Conservation (phyloP, 2,329 filamentous ascomycete genomes). For the Xylaria sp. region DNA sequence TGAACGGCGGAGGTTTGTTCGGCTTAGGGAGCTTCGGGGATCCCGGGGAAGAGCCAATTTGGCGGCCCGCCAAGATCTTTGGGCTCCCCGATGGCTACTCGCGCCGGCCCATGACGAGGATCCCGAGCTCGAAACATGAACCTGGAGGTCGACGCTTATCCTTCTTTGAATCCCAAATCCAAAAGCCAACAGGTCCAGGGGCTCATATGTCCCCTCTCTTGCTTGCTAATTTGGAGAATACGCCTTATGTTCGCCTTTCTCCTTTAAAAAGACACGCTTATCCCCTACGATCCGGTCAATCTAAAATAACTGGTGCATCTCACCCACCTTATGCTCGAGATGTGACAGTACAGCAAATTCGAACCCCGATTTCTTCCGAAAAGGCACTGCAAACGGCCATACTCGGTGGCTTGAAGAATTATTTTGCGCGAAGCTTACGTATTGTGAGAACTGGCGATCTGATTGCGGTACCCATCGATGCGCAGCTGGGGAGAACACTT, state of each 20-base stretch:
- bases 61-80: constrained; percentile 89
- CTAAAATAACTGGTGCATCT: constrained; percentile 65
- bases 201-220: constrained; percentile 87
- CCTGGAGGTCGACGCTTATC: constrained; percentile 63
- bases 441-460: constrained; percentile 88
- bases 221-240: constrained; percentile 83
- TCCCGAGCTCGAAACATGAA: constrained; percentile 64
- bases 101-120: constrained; percentile 68
- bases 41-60: constrained; percentile 70
- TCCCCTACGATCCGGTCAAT: constrained; percentile 62
- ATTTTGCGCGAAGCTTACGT: constrained; percentile 85
- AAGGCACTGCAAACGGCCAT: constrained; percentile 85
- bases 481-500: constrained; percentile 81
- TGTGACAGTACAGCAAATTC: constrained; percentile 87
- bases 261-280: constrained; percentile 68
- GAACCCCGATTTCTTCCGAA: constrained; percentile 89
- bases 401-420: constrained; percentile 84
- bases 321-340: constrained; percentile 73
- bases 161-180: constrained; percentile 75
- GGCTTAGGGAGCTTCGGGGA: constrained; percentile 74
- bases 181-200: constrained; percentile 65
- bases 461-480: constrained; percentile 89
- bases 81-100: constrained; percentile 83
- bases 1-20: constrained; percentile 72
- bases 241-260: constrained; percentile 81